These are phyloP conservation scores for Kwoniella dejecticola DNA, from an alignment of 768 basidiomycete genomes.

Conservation along the genomic window DNA sequence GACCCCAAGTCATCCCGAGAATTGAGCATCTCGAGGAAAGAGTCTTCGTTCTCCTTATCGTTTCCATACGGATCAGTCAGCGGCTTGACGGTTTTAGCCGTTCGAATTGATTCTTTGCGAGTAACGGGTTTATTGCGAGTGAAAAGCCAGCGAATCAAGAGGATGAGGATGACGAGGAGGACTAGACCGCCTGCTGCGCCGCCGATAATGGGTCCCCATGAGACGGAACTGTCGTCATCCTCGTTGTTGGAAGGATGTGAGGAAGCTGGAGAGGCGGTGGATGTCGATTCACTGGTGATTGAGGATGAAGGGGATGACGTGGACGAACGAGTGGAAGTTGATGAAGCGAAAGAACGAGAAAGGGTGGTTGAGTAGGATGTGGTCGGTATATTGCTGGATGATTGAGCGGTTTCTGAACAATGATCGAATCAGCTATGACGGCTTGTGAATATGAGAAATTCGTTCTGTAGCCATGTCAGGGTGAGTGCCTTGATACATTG, in stretches of 20 bases:
- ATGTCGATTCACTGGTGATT: not conserved
- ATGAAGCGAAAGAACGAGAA: constrained; percentile 35
- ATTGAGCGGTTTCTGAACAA: constrained; percentile 10
- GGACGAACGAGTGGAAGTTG: constrained; percentile 12
- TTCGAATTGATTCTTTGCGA: not conserved
- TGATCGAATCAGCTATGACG: too few species aligned
- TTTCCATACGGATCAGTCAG: constrained; percentile 3
- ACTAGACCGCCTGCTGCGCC: constrained; percentile 30
- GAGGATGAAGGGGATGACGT: constrained; percentile 4
- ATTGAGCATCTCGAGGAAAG: constrained; percentile 17
- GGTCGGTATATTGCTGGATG: constrained; percentile 4
- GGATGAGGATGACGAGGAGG: constrained; percentile 17
- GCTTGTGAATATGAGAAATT: too few species aligned
- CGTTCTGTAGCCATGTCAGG: too few species aligned
- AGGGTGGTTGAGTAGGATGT: constrained; percentile 33
- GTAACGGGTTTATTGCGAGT: not conserved
- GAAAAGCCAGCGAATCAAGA: constrained; percentile 17
- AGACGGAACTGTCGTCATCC: not conserved
- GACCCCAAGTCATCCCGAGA: not conserved
- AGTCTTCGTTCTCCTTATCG: not conserved
- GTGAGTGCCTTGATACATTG: too few species aligned
- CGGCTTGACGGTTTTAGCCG: constrained; percentile 14
- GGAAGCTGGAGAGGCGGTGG: constrained; percentile 1
- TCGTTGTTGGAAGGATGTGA: too few species aligned
- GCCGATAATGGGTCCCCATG: constrained; percentile 35